Conservation (phyloP, 345 rosid genomes). For the Melaleuca quinquenervia region DNA sequence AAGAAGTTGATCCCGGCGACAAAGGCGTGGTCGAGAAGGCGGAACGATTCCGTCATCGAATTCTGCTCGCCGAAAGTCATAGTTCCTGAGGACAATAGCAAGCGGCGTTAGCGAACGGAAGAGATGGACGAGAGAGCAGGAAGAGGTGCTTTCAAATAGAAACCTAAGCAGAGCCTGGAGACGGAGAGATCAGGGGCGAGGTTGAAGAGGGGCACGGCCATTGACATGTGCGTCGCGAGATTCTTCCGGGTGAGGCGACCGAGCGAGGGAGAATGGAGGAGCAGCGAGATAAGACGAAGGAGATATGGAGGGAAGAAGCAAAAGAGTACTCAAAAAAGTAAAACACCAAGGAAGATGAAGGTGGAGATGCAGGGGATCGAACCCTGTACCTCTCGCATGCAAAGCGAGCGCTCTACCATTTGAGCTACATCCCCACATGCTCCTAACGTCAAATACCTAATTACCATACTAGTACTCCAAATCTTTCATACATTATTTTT, state of each 20-base stretch:
- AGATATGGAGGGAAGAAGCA: not conserved
- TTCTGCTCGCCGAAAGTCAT: conserved; percentile 65
- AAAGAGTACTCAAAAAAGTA: not conserved
- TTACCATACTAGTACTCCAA: not conserved
- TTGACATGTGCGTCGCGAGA: not conserved
- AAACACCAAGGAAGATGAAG: not conserved
- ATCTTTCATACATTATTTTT: not conserved
- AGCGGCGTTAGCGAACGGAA: not conserved
- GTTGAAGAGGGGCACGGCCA: conserved; percentile 36
- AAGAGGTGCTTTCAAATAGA: not conserved
- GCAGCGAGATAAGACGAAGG: not conserved
- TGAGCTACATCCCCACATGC: conserved; percentile 38
- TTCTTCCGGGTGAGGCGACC: not conserved
- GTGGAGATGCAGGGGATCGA: conserved; percentile 31
- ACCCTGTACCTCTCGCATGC: conserved; percentile 50
- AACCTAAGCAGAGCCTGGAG: conserved; percentile 53
- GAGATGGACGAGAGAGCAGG: not conserved
- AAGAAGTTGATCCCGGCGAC: conserved; percentile 54
- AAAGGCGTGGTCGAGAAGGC: conserved; percentile 47
- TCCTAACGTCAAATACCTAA: too few relatives aligned
- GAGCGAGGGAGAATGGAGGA: not conserved
- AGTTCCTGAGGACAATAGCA: conserved; percentile 24
- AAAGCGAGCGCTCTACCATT: conserved; percentile 59
- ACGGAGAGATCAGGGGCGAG: conserved; percentile 34
- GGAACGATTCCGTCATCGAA: conserved; percentile 31